Evolutionary conservation across 2,329 filamentous ascomycete species (phyloP), one percentile per base, ranked within the genome.

Genomic region (Nemania sp.): DNA sequence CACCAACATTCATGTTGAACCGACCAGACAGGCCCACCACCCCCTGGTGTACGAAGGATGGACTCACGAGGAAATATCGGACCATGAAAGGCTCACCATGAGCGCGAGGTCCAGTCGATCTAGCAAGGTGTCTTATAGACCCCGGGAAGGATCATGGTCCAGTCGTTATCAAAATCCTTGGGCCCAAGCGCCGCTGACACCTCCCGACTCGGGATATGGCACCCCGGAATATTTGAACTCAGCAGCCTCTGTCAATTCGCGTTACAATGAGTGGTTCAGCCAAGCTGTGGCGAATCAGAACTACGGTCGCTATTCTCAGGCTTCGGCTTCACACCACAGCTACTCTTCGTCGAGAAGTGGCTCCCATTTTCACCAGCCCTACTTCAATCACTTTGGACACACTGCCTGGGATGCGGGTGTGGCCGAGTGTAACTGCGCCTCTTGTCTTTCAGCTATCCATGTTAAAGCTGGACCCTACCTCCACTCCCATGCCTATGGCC

Each of bases 201-300:
- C 84, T 2, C 84, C 84, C 1, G 84, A 87, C 64, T 87, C 84
- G 18, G 84, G 84, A 5, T 87, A 87, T 58, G 83, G 83, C 45
- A 87, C 84, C 0, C 84, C 84, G 4, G 84, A 87, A 66, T 84
- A 86, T 64, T 75, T 78, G 50, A 80, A 81, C 71, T 85, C 83
- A 43, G 81, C 83, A 3, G 78, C 83, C 0, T 81, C 83, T 1
- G 78, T 79, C 65, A 85, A 85, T 57, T 76, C 79, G 20, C 81
- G 78, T 37, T 86, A 86, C 72, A 81, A 83, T 25, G 84, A 87
- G 45, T 87, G 82, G 82, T 85, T 86, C 54, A 76, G 76, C 64
- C 71, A 77, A 7, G 75, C 75, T 2, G 66, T 76, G 3, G 66
- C 69, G 6, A 72, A 70, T 17, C 71, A 69, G 20, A 71, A 68